phyloP scores from a whole-genome alignment of 257 asterid species.

The Solanum phureja region DNA sequence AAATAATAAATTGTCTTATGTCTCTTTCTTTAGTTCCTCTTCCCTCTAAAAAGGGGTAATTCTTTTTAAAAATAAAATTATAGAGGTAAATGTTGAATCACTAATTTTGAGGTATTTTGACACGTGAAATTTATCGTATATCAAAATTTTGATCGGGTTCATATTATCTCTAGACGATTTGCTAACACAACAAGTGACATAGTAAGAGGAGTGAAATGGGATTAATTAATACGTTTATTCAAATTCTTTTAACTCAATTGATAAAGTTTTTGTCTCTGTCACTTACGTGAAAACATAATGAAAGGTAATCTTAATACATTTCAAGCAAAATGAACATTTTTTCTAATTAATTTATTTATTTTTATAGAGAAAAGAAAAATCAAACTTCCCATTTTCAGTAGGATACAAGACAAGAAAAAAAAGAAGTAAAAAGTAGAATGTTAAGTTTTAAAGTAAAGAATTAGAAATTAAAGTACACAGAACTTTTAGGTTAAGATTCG shows the following conservation, averaged over 20 bases:
- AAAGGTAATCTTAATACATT: neutral
- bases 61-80: neutral
- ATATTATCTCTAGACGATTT: neutral
- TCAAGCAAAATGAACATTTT: neutral
- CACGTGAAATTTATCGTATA: neutral
- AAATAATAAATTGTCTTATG: neutral
- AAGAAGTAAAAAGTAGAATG: neutral
- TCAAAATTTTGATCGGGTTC: neutral
- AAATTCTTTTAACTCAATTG: too few relatives aligned
- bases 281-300: neutral
- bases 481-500: too few relatives aligned
- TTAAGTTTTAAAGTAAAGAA: too few relatives aligned
- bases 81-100: neutral
- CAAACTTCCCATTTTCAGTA: neutral
- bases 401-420: neutral
- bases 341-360: neutral
- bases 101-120: neutral
- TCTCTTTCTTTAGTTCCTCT: neutral
- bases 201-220: too few relatives aligned
- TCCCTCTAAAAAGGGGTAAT: neutral
- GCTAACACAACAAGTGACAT: too few relatives aligned
- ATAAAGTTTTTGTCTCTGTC: accelerated
- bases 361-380: neutral
- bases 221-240: too few relatives aligned
- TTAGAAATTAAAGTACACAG: too few relatives aligned